Evolutionary conservation across 768 basidiomycete species (phyloP), one percentile per base, ranked within the genome.

Genomic region (Myochromella boudieri): DNA sequence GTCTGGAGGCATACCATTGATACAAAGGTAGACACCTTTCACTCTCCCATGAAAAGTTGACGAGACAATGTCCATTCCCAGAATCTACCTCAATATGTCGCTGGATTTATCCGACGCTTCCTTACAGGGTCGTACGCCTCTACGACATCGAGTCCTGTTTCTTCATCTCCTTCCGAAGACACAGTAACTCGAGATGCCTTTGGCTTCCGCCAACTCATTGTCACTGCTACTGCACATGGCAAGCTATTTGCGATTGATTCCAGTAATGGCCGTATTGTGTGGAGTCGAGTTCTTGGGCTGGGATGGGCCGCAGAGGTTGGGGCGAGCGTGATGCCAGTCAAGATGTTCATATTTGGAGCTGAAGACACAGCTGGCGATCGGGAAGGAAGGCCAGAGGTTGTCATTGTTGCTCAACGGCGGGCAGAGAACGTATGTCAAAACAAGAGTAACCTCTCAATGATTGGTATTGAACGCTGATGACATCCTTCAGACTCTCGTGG

Each of bases 211-310:
- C 91, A 97, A 60, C 64, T 97, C 22, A 78, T 95, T 36, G 78
- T 95, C 3, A 76, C 72, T 5, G 87, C 83, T 0, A 91, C 88
- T 3, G 54, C 70, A 1, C 71, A 77, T 22, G 91, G 92, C 2
- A 92, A 91, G 57, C 54, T 94, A 0, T 92, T 83, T 57, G 94
- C 84, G 0, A 66, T 97, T 33, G 92, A 97, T 56, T 86, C 89
- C 1, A 78, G 81, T 8, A 87, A 74, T 34, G 94, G 94, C 0
- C 70, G 76, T 1, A 72, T 91, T 24, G 59, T 95, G 1, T 97
- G 94, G 94, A 85, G 78, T 53, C 80, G 82, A 8, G 69, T 89
- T 2, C 71, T 95, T 1, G 88, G 90, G 0, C 70, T 87, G 22
- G 87, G 86, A 2, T 84, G 80, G 78, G 82, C 81, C 0, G 73